Evolutionary conservation across 2,329 filamentous ascomycete species (phyloP).

Genomic region (Phaeosphaeria sp.): DNA sequence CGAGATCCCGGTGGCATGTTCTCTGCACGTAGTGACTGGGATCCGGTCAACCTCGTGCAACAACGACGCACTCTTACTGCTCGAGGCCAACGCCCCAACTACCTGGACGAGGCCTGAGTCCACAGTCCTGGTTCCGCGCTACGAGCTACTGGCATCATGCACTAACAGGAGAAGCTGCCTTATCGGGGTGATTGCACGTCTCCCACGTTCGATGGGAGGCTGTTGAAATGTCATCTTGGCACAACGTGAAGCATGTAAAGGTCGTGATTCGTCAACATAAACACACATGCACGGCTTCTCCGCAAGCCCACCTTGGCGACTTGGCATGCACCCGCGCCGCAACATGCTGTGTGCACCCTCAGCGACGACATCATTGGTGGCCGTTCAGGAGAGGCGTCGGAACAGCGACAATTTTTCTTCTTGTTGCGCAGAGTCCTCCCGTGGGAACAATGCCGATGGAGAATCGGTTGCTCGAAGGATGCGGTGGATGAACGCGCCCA

Average conservation of each 20-base stretch:
- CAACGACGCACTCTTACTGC: slow-evolving; percentile 38
- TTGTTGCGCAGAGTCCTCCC: neutral
- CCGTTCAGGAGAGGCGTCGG: neutral
- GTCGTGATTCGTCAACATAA: slow-evolving; percentile 22
- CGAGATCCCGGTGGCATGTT: slow-evolving; percentile 16
- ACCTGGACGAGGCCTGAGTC: slow-evolving; percentile 24
- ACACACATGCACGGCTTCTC: slow-evolving; percentile 1
- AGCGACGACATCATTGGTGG: slow-evolving; percentile 10
- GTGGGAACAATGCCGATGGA: slow-evolving; percentile 7
- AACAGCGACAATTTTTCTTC: slow-evolving; percentile 5
- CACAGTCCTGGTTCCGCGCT: slow-evolving; percentile 24
- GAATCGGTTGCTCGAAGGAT: neutral
- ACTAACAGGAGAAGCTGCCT: slow-evolving; percentile 31
- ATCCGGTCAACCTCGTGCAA: slow-evolving; percentile 18
- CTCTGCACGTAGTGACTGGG: slow-evolving; percentile 12
- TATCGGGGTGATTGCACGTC: slow-evolving; percentile 23
- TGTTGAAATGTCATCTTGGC: slow-evolving; percentile 20
- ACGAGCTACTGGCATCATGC: slow-evolving; percentile 28
- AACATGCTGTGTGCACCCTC: slow-evolving; percentile 15
- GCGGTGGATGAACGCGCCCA: neutral
- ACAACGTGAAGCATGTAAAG: slow-evolving; percentile 25
- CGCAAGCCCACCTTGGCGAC: slow-evolving; percentile 21
- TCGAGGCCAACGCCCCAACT: slow-evolving; percentile 26
- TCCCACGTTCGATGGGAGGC: slow-evolving; percentile 11
- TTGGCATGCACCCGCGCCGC: slow-evolving; percentile 6